These are phyloP conservation scores for Pyrenochaeta sp. DNA, from an alignment of 2,329 filamentous ascomycete species.

Conservation along the genomic window DNA sequence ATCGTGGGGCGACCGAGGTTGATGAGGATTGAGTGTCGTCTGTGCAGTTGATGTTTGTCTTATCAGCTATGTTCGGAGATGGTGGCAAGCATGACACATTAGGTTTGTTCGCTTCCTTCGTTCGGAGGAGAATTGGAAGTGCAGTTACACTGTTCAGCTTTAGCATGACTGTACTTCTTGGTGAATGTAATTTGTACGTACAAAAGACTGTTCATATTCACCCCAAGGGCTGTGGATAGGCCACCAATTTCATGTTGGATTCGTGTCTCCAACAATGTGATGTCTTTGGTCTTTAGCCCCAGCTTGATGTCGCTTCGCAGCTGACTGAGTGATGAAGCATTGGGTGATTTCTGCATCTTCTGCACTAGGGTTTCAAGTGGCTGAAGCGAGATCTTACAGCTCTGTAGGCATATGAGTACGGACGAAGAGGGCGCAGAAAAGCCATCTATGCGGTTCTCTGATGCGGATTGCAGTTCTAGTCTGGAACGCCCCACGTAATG, in stretches of 20 bases:
- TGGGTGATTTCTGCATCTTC: neutral
- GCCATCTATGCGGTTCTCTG: slow-evolving; percentile 6
- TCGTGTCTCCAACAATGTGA: slow-evolving; percentile 8
- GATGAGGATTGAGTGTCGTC: too few species aligned
- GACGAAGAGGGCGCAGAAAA: slow-evolving; percentile 18
- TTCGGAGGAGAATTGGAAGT: too few species aligned
- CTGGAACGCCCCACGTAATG: too few species aligned
- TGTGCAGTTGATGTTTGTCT: too few species aligned
- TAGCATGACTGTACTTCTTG: too few species aligned
- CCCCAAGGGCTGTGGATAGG: slow-evolving; percentile 7
- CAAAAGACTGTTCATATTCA: slow-evolving; percentile 15
- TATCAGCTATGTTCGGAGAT: too few species aligned
- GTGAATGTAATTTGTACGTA: slow-evolving; percentile 8
- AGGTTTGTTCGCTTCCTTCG: too few species aligned
- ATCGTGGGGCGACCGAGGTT: too few species aligned
- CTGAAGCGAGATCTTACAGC: slow-evolving; percentile 14
- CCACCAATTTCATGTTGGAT: slow-evolving; percentile 14
- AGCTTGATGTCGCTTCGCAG: slow-evolving; percentile 12
- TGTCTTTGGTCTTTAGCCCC: slow-evolving; percentile 16
- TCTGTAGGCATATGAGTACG: slow-evolving; percentile 13
- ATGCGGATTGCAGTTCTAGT: too few species aligned
- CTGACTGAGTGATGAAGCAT: neutral
- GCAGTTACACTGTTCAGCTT: too few species aligned
- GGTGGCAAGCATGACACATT: too few species aligned
- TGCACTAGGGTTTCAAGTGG: slow-evolving; percentile 3